phyloP scores from a whole-genome alignment of 2,329 filamentous ascomycete species.

The Dothideomycetes sp. region DNA sequence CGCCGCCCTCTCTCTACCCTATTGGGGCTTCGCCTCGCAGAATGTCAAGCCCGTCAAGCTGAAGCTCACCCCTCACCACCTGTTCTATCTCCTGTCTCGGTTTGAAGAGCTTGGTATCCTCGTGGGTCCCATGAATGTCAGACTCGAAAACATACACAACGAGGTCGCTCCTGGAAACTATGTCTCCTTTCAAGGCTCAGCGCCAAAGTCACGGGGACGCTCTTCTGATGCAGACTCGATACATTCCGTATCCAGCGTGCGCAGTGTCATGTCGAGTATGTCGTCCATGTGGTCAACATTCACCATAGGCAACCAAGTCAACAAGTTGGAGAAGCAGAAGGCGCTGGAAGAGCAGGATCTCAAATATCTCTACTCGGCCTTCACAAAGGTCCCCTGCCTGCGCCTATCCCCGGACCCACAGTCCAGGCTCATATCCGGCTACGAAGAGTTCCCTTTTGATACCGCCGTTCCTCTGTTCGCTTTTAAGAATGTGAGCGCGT shows the following conservation, averaged over 20 bases:
- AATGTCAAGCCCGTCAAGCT: slow-evolving; percentile 82
- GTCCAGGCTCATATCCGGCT: slow-evolving; percentile 79
- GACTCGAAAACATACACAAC: slow-evolving; percentile 86
- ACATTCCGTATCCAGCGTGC: slow-evolving; percentile 89
- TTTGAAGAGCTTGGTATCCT: slow-evolving; percentile 87
- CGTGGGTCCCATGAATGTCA: slow-evolving; percentile 92
- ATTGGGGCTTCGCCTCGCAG: slow-evolving; percentile 74
- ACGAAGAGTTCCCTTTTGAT: slow-evolving; percentile 96
- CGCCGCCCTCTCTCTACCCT: slow-evolving; percentile 75
- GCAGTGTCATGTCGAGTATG: slow-evolving; percentile 96
- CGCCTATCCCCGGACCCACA: slow-evolving; percentile 86
- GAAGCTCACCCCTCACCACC: slow-evolving; percentile 85
- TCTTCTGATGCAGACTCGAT: slow-evolving; percentile 81
- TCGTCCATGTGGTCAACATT: slow-evolving; percentile 85
- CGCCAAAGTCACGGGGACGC: slow-evolving; percentile 67
- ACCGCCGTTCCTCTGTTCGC: slow-evolving; percentile 91
- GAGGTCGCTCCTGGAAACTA: slow-evolving; percentile 81
- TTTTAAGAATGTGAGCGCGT: slow-evolving; percentile 90
- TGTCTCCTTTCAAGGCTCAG: slow-evolving; percentile 84
- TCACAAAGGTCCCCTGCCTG: slow-evolving; percentile 93
- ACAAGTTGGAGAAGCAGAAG: slow-evolving; percentile 83
- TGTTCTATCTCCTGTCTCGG: slow-evolving; percentile 90
- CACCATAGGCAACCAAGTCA: slow-evolving; percentile 68
- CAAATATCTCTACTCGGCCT: slow-evolving; percentile 94
- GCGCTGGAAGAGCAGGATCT: slow-evolving; percentile 74